Evolutionary conservation across 1,139 yeast species (phyloP).

Genomic region (Pneumocystis wakefieldiae): DNA sequence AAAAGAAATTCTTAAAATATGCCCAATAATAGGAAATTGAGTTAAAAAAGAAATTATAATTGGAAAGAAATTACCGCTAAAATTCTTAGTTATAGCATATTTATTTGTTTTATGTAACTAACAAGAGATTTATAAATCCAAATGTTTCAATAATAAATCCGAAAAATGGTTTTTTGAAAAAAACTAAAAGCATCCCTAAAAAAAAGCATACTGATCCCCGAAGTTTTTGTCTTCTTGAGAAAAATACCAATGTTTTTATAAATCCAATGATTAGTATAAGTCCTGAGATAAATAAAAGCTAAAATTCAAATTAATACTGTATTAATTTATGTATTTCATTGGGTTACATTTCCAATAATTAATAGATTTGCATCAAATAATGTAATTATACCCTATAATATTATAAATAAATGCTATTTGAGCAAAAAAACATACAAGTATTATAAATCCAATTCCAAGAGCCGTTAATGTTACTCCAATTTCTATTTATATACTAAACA

Average conservation of each 20-base stretch:
- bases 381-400: conserved; percentile 47
- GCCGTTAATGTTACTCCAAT: conserved; percentile 11
- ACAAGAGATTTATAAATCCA: conserved; percentile 71
- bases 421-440: conserved; percentile 26
- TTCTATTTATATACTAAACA: conserved; percentile 2
- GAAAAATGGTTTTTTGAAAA: conserved; percentile 60
- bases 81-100: conserved; percentile 28
- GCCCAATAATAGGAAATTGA: conserved; percentile 79
- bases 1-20: conserved; percentile 62
- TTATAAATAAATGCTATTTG: background rate
- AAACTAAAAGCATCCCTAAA: conserved; percentile 59
- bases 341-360: conserved; percentile 67
- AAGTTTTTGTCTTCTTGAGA: conserved; percentile 72
- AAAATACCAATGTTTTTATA: conserved; percentile 65
- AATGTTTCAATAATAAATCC: conserved; percentile 76
- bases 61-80: conserved; percentile 53
- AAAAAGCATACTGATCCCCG: conserved; percentile 73
- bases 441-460: conserved; percentile 33
- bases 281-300: conserved; percentile 59
- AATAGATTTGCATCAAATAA: conserved; percentile 80
- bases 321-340: background rate
- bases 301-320: background rate
- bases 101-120: conserved; percentile 9
- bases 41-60: conserved; percentile 80
- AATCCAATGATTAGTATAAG: conserved; percentile 76